phyloP scores from a whole-genome alignment of 2,329 filamentous ascomycete species.

The Calonectria montana region DNA sequence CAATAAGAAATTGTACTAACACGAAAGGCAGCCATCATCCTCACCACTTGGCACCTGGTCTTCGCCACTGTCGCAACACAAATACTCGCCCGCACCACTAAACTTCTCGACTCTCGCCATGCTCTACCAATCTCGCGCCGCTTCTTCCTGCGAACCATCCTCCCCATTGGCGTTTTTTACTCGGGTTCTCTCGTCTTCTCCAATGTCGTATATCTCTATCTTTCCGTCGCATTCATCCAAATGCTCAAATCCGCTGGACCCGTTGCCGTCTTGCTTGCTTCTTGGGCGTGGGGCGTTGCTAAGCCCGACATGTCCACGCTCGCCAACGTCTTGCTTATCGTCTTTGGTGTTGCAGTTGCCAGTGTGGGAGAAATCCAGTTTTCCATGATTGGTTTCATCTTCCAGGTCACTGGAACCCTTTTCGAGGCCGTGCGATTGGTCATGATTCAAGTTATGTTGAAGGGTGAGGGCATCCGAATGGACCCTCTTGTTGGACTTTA shows the following conservation, averaged over 20 bases:
- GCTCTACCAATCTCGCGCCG: constrained; percentile 70
- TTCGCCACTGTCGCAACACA: constrained; percentile 76
- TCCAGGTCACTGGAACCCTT: constrained; percentile 79
- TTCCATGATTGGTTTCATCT: constrained; percentile 72
- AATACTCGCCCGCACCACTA: constrained; percentile 72
- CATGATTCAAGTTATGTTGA: constrained; percentile 87
- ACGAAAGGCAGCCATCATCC: constrained; percentile 59
- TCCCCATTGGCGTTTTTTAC: constrained; percentile 75
- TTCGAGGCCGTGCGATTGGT: constrained; percentile 86
- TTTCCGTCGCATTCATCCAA: constrained; percentile 76
- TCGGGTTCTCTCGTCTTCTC: constrained; percentile 74
- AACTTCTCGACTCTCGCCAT: constrained; percentile 71
- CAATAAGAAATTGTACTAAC: neutral
- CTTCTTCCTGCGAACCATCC: constrained; percentile 71
- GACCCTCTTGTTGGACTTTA: constrained; percentile 89
- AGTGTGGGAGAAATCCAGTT: constrained; percentile 76
- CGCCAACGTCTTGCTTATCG: constrained; percentile 63
- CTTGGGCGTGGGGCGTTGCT: constrained; percentile 69
- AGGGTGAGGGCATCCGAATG: constrained; percentile 83
- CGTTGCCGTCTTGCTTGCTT: constrained; percentile 73
- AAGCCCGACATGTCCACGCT: constrained; percentile 58
- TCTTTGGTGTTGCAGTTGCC: constrained; percentile 63
- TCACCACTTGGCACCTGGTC: constrained; percentile 76
- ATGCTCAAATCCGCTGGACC: constrained; percentile 78
- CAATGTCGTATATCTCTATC: constrained; percentile 75